Percentiles rank a stretch among this genome's conserved stretches.
phyloP scores from a whole-genome alignment of 257 asterid genomes.

The Solanum dulcamara region DNA sequence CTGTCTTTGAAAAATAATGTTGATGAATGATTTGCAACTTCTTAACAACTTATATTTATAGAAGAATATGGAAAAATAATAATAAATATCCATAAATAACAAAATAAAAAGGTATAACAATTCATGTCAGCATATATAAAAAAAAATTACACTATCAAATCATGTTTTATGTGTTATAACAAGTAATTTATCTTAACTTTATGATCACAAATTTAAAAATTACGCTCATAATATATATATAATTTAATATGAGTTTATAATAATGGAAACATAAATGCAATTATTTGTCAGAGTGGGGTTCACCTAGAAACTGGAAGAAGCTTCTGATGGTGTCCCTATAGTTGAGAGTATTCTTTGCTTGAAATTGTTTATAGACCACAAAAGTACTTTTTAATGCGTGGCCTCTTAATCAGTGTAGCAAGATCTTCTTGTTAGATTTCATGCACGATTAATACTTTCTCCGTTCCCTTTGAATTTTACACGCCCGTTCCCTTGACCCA shows the following conservation, averaged over 20 bases:
- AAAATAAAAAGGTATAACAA: not conserved
- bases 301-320: conserved; percentile 21
- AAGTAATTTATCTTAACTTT: not conserved
- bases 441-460: not conserved
- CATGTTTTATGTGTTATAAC: not conserved
- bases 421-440: not conserved
- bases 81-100: not conserved
- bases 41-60: not conserved
- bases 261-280: not conserved
- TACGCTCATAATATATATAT: accelerated
- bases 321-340: conserved; percentile 7
- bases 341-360: conserved; percentile 6
- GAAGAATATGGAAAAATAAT: not conserved
- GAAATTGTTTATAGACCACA: conserved; percentile 1
- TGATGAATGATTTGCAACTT: not conserved
- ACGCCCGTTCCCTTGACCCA: too few species aligned
- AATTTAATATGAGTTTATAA: not conserved
- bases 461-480: too few species aligned
- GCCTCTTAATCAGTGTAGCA: not conserved
- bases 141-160: not conserved
- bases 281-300: conserved; percentile 20
- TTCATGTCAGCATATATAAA: not conserved
- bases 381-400: not conserved
- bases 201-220: not conserved
- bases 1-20: not conserved